Evolutionary conservation across 495 filamentous ascomycete species (phyloP), one percentile per base, ranked within the genome.

Genomic region (Penicillium desertorum): DNA sequence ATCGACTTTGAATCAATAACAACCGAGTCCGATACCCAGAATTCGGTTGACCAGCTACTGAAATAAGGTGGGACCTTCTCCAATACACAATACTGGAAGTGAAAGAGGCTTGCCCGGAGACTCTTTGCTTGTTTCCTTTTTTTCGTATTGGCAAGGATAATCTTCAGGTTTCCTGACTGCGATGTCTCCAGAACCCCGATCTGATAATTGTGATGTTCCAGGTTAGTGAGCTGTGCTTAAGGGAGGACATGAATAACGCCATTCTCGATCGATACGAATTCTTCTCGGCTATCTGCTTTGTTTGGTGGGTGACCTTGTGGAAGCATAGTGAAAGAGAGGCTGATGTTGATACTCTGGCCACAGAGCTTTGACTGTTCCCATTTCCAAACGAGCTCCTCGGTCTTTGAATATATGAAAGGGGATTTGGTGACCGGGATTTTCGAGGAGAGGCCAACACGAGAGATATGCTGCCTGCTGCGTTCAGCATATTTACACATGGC

Each of bases 371-470:
- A 53, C 45, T 55, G 51, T 42, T 54, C 51, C 57, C 51, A 55
- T 30, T 54, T 54, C 57, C 51, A 59, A 30, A 59, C 57, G 19
- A 59, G 45, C 51, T 55, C 51, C 45, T 54, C 51, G 20, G 57
- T 59, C 51, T 59, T 59, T 17, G 57, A 54, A 47, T 50, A 59
- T 16, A 54, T 54, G 30, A 54, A 59, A 32, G 57, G 57, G 36
- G 50, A 10, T 45, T 29, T 45, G 6, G 44, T 25, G 44, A 25
- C 23, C 23, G 23, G 23, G 23, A 0, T 25, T 25, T 5, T 25
- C 23, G 23, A 25, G 23, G 23, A 25, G 23, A 25, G 23, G 23
- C 23, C 23, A 3, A 25, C 23, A 25, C 23, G 23, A 25, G 23
- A 25, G 23, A 5, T 25, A 25, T 25, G 23, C 23, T 25, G 0